Conservation (phyloP, 805 yeast species). For the Wickerhamiella alocasiicola region DNA sequence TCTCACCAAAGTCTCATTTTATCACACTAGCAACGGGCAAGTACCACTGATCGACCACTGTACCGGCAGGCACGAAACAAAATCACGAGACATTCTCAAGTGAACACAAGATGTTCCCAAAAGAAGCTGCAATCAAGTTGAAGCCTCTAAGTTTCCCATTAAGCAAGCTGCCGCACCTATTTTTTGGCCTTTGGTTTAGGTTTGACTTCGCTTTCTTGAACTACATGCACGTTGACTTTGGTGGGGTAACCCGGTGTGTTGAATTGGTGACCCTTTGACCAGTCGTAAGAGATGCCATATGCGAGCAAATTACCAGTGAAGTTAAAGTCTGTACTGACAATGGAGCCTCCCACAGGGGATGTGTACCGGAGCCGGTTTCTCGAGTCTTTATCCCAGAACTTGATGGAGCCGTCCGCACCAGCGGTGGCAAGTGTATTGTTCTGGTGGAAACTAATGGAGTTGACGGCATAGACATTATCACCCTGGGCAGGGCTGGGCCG, state of each 20-base stretch:
- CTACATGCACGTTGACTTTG: conserved; percentile 68
- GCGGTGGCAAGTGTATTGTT: conserved; percentile 89
- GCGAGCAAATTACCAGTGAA: conserved; percentile 76
- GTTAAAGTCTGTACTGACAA: conserved; percentile 71
- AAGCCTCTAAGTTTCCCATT: too few species aligned
- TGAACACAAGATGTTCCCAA: too few species aligned
- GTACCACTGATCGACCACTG: too few species aligned
- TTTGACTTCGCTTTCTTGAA: conserved; percentile 75
- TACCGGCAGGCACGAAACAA: too few species aligned
- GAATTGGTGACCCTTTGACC: conserved; percentile 72
- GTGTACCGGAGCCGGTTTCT: conserved; percentile 78
- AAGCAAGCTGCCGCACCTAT: too few species aligned
- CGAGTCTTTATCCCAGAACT: conserved; percentile 93
- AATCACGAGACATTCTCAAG: too few species aligned
- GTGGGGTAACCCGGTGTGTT: conserved; percentile 67
- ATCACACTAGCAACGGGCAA: too few species aligned
- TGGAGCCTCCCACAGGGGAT: conserved; percentile 41
- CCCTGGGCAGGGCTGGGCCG: conserved; percentile 41
- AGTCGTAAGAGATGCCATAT: conserved; percentile 85
- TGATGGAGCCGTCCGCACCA: conserved; percentile 87
- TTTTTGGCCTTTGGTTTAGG: conserved; percentile 1
- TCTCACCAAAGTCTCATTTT: too few species aligned
- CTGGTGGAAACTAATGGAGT: conserved; percentile 78
- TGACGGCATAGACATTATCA: conserved; percentile 63
- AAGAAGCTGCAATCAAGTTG: too few species aligned